Base-by-base conservation (phyloP, 345 rosid species). In the Anacardium occidentale region DNA sequence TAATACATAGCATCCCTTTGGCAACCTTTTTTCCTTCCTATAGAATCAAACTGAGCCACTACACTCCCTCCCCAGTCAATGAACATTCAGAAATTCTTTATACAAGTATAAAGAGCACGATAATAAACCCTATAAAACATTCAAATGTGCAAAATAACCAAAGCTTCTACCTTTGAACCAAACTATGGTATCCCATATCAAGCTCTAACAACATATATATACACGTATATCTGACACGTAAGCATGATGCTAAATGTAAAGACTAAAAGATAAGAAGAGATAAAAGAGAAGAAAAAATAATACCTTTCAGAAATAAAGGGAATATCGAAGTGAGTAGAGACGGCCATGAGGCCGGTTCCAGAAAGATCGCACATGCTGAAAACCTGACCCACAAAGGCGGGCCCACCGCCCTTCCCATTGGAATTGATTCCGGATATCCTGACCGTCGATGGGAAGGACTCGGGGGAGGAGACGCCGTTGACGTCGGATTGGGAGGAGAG, bases 361-460 rank as follows among this genome's bases (percentile, higher is more conserved):
- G 98, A 91, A 60, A 92, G 99, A 77, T 95, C 97, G 69, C 99
- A 91, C 97, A 95, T 95, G 75, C 94, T 92, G 60, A 95, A 95
- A 29, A 92, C 99, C 86, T 92, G 99, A 34, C 98, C 99, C 7
- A 91, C 91, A 70, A 95, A 92, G 77, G 98, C 99, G 2, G 99
- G 99, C 24, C 99, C 98, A 7, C 94, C 89, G 40, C 84, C 81
- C 78, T 81, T 89, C 17, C 90, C 91, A 21, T 81, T 78, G 55
- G 95, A 89, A 64, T 77, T 83, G 47, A 92, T 87, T 73, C 90
- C 88, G 4, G 92, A 78, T 65, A 89, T 79, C 89, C 89, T 85
- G 75, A 95, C 86, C 58, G 98, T 81, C 22, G 99, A 89, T 18
- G 96, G 92, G 77, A 91, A 84, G 7, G 91, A 79, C 67, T 83